phyloP scores from a whole-genome alignment of 192 early-diverging fungal species.

The Podila clonocystis region DNA sequence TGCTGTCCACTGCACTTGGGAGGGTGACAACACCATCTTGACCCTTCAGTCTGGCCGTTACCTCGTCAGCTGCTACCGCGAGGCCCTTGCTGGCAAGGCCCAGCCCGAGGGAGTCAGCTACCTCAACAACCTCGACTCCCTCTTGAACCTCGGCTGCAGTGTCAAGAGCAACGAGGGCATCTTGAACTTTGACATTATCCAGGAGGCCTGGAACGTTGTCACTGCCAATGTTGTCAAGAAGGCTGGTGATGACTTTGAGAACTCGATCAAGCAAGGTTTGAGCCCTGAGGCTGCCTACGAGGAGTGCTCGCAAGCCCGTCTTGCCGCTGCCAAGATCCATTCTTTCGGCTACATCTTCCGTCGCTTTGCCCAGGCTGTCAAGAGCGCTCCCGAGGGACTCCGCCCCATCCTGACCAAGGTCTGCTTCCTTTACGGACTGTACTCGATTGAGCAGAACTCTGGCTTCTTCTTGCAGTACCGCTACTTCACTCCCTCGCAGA shows the following conservation, averaged over 20 bases:
- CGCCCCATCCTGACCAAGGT: constrained; percentile 73
- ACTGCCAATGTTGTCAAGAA: constrained; percentile 84
- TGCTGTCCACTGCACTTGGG: constrained; percentile 91
- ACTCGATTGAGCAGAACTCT: constrained; percentile 82
- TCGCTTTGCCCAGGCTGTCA: constrained; percentile 83
- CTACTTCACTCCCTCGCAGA: constrained; percentile 79
- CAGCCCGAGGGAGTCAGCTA: constrained; percentile 83
- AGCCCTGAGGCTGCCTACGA: constrained; percentile 87
- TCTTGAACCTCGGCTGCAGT: constrained; percentile 57
- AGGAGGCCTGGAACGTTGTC: constrained; percentile 84
- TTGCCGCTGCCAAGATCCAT: constrained; percentile 87
- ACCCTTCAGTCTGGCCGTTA: constrained; percentile 90
- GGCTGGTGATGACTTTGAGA: constrained; percentile 84
- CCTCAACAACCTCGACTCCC: constrained; percentile 66
- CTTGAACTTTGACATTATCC: constrained; percentile 68
- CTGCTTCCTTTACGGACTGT: constrained; percentile 83
- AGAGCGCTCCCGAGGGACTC: constrained; percentile 69
- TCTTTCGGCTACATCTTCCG: constrained; percentile 86
- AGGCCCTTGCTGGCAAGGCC: constrained; percentile 78
- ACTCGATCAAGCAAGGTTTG: constrained; percentile 67
- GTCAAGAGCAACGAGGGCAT: constrained; percentile 65
- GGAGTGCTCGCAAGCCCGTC: constrained; percentile 85
- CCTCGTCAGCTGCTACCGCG: constrained; percentile 76
- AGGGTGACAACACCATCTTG: constrained; percentile 93
- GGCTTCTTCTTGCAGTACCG: constrained; percentile 90